Conservation (phyloP, 306 rosid species). For the Abrus precatorius region DNA sequence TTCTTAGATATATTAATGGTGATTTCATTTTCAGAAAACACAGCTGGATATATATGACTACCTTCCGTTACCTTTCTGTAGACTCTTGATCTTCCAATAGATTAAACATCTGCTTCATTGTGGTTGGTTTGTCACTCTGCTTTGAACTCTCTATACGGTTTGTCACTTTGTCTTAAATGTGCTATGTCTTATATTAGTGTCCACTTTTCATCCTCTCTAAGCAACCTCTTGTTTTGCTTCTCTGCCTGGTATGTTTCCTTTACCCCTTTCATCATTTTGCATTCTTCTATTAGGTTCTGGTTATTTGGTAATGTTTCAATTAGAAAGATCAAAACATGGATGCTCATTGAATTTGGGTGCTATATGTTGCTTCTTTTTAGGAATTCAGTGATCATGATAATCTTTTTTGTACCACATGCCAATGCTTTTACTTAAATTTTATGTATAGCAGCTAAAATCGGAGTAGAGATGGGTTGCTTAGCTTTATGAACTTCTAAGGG, state of each 20-base stretch:
- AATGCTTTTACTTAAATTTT: no score
- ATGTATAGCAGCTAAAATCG: no score
- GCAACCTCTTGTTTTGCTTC: slow-evolving; percentile 23
- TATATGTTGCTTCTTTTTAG: background rate
- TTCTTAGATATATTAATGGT: background rate
- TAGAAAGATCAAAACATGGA: slow-evolving; percentile 8
- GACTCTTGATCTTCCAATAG: slow-evolving; percentile 59
- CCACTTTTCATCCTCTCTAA: slow-evolving; percentile 21
- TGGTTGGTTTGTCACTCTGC: slow-evolving; percentile 57
- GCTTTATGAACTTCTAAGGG: no score
- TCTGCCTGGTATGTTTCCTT: slow-evolving; percentile 41
- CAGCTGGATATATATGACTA: slow-evolving; percentile 18
- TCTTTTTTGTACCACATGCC: background rate
- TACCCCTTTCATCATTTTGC: slow-evolving; percentile 3
- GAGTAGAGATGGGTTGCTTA: no score
- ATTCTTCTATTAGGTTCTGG: background rate
- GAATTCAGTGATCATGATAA: background rate
- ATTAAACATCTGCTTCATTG: slow-evolving; percentile 57
- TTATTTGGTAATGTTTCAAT: background rate
- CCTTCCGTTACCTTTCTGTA: slow-evolving; percentile 39
- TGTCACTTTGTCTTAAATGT: slow-evolving; percentile 50
- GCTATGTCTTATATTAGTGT: slow-evolving; percentile 46
- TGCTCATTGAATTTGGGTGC: background rate
- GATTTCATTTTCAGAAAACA: slow-evolving; percentile 26
- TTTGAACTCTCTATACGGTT: slow-evolving; percentile 9